Evolutionary conservation across 768 basidiomycete species (phyloP).

Genomic region (Pulveroboletus frians): DNA sequence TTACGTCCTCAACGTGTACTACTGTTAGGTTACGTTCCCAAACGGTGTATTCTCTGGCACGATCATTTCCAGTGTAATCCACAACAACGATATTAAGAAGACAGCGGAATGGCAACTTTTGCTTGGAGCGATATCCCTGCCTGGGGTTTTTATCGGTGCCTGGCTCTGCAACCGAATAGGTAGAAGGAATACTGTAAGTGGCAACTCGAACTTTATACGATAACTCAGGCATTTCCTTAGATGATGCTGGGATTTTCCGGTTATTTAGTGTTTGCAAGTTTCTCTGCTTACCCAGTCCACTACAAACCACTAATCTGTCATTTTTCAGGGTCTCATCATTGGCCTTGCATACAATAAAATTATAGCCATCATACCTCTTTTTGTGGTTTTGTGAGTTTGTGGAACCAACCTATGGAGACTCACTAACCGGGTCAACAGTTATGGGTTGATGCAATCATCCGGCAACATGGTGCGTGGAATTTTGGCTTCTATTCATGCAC

Average conservation of each 20-base stretch:
- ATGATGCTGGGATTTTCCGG: constrained; percentile 68
- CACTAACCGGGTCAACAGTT: constrained; percentile 35
- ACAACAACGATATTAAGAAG: constrained; percentile 46
- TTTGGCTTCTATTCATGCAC: background rate
- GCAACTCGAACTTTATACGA: background rate
- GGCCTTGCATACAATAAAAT: constrained; percentile 59
- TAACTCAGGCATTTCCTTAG: constrained; percentile 27
- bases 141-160: constrained; percentile 52
- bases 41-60: constrained; percentile 66
- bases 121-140: constrained; percentile 55
- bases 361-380: constrained; percentile 55
- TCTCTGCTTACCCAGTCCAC: background rate
- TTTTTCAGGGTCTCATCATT: constrained; percentile 43
- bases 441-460: constrained; percentile 66
- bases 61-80: constrained; percentile 64
- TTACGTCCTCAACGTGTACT: background rate
- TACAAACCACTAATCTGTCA: background rate
- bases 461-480: constrained; percentile 51
- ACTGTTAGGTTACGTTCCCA: constrained; percentile 56
- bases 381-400: constrained; percentile 56
- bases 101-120: constrained; percentile 72
- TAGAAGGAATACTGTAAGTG: constrained; percentile 50
- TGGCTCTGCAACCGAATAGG: constrained; percentile 50
- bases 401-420: background rate
- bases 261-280: constrained; percentile 54